Conservation (phyloP, 2,329 filamentous ascomycete species). For the Paramyrothecium sp. region DNA sequence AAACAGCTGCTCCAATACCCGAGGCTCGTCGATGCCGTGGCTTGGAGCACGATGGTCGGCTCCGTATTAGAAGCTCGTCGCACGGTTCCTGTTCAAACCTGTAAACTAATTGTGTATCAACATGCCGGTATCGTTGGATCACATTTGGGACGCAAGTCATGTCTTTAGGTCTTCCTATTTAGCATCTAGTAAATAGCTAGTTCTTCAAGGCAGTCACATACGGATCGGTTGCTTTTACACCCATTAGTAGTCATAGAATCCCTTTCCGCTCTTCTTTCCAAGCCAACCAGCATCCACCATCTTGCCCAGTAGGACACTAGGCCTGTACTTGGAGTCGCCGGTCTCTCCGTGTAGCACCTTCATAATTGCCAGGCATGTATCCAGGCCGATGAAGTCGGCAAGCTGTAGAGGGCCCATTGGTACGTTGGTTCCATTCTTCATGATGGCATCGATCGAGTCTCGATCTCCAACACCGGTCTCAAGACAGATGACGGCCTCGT, state of each 20-base stretch:
- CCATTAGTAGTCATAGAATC: constrained; percentile 82
- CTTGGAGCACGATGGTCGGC: too few species aligned
- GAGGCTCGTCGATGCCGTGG: too few species aligned
- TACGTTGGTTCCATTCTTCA: constrained; percentile 99
- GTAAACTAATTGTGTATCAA: too few species aligned
- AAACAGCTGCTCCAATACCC: too few species aligned
- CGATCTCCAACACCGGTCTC: constrained; percentile 87
- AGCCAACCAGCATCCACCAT: constrained; percentile 99
- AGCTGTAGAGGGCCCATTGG: constrained; percentile 94
- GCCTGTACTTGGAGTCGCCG: constrained; percentile 93
- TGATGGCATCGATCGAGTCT: constrained; percentile 94
- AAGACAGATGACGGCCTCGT: constrained; percentile 93
- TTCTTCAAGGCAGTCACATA: not conserved
- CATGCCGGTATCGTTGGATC: too few species aligned
- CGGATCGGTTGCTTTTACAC: not conserved
- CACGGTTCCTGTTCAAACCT: too few species aligned
- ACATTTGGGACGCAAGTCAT: too few species aligned
- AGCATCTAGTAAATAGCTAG: not conserved
- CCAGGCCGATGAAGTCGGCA: constrained; percentile 95
- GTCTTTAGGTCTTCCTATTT: too few species aligned
- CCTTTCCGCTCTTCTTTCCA: constrained; percentile 95
- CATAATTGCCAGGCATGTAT: constrained; percentile 97
- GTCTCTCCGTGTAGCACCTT: constrained; percentile 88
- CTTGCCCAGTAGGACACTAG: constrained; percentile 81
- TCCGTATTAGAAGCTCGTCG: too few species aligned